Base-by-base conservation (phyloP, 441 rosid species). In the Rhodomyrtus psidioides region DNA sequence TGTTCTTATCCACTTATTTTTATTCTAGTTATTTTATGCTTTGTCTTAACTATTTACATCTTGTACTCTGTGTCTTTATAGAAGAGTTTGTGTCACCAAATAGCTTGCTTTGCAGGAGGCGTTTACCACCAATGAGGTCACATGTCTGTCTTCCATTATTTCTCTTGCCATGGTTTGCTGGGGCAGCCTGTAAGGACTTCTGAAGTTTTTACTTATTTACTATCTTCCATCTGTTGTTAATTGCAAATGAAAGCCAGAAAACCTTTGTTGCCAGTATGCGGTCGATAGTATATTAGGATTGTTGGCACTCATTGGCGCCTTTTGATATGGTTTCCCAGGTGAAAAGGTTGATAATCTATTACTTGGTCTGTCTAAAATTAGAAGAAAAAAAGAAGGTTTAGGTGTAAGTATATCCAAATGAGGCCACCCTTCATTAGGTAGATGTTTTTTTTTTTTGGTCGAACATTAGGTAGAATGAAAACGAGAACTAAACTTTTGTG, bases 131-230 rank as follows among this genome's bases (percentile, higher is more conserved):
- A 3, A 74, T 95, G 85, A 94, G 92, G 86, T 92, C 98, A 13
- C 94, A 95, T 88, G 85, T 94, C 57, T 92, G 93, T 76, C 98
- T 97, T 82, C 96, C 98, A 5, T 86, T 94, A 86, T 85, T 93
- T 88, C 89, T 94, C 88, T 86, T 93, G 86, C 98, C 98, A 85
- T 97, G 98, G 99, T 83, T 95, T 89, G 87, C 92, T 85, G 92
- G 90, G 39, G 94, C 98, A 84, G 91, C 93, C 86, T 28, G 99
- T 96, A 94, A 91, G 92, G 39, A 88, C 89, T 83, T 86, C 51
- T 58, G 46, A 44, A 76, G 82, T 84, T 49, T 81, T 83, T 42
- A 39, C 53, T 60, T 24, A 46, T 76, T 55, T 10, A 21, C 3
- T 57, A 12, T 57, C 28, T 26, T 57, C 5, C 49, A 10, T 21